Conservation (phyloP, 2,329 filamentous ascomycete genomes). For the Albifimbria verrucaria region DNA sequence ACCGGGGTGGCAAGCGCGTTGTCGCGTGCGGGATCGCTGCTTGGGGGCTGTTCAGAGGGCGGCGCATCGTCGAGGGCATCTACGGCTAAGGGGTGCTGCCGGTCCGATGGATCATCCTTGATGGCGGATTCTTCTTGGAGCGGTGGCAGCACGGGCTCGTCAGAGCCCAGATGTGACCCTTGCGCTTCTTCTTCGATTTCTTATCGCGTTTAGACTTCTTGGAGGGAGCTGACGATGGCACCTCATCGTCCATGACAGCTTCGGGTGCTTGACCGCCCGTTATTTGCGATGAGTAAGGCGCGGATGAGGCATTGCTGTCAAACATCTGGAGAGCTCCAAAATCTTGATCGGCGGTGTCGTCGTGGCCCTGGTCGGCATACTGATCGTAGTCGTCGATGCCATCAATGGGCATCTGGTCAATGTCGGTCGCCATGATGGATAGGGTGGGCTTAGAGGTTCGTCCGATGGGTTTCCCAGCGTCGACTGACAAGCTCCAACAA, state of each 20-base stretch:
- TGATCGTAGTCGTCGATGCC: constrained; percentile 19
- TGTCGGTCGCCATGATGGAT: constrained; percentile 9
- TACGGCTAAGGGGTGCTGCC: constrained; percentile 1
- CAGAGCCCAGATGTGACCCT: constrained; percentile 4
- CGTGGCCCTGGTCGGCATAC: constrained; percentile 15
- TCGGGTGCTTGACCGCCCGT: constrained; percentile 21
- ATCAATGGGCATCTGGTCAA: constrained; percentile 18
- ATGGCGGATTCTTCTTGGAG: constrained; percentile 14
- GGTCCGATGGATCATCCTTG: constrained; percentile 24
- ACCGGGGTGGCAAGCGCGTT: neutral
- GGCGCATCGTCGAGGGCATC: neutral
- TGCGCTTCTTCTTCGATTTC: constrained; percentile 25
- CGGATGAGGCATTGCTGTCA: constrained; percentile 30
- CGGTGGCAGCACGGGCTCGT: constrained; percentile 12
- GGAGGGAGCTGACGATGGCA: constrained; percentile 9
- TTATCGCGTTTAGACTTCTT: constrained; percentile 29
- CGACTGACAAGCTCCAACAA: too few species aligned
- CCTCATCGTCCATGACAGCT: constrained; percentile 25
- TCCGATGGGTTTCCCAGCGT: too few species aligned
- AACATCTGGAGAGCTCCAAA: constrained; percentile 36
- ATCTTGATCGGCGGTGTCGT: constrained; percentile 23
- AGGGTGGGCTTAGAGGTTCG: neutral
- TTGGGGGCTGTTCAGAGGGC: neutral
- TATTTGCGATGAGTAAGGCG: constrained; percentile 26
- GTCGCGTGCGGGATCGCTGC: neutral